Evolutionary conservation across 148 eudicot species (phyloP).

Genomic region (Vaccinium darrowii): DNA sequence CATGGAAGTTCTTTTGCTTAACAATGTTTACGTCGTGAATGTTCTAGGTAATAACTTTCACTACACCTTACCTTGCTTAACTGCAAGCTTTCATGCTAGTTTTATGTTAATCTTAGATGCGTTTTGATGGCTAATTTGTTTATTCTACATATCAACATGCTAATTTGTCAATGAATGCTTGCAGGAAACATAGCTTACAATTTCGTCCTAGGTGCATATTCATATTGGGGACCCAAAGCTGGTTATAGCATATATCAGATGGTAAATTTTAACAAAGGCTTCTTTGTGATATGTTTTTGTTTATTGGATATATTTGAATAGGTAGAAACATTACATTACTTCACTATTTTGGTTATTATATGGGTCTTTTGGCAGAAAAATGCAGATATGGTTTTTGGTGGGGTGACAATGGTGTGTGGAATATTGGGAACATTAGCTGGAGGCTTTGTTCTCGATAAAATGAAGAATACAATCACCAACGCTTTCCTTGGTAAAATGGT

Average conservation of each 20-base stretch:
- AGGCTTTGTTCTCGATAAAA: slow-evolving; percentile 70
- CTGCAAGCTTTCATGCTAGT: slow-evolving; percentile 4
- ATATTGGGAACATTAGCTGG: slow-evolving; percentile 82
- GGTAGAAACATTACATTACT: background rate
- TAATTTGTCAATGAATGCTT: background rate
- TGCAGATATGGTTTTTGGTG: slow-evolving; percentile 90
- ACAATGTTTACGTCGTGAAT: slow-evolving; percentile 73
- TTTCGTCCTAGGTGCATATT: slow-evolving; percentile 95
- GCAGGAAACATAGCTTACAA: slow-evolving; percentile 47
- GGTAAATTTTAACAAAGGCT: slow-evolving; percentile 43
- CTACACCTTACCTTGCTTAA: slow-evolving; percentile 4
- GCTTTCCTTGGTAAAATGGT: slow-evolving; percentile 39
- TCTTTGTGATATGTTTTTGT: background rate
- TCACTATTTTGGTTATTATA: background rate
- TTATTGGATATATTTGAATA: no score
- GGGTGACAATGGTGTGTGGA: slow-evolving; percentile 77
- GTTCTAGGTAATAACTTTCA: slow-evolving; percentile 64
- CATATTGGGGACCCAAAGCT: slow-evolving; percentile 99
- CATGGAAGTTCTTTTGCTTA: slow-evolving; percentile 61
- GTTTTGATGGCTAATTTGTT: background rate
- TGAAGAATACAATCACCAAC: slow-evolving; percentile 70
- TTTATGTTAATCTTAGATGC: background rate
- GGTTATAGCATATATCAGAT: slow-evolving; percentile 84
- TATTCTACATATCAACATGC: background rate
- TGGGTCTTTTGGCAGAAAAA: slow-evolving; percentile 41